Evolutionary conservation across 495 filamentous ascomycete species (phyloP).

Genomic region (Poronia punctata): DNA sequence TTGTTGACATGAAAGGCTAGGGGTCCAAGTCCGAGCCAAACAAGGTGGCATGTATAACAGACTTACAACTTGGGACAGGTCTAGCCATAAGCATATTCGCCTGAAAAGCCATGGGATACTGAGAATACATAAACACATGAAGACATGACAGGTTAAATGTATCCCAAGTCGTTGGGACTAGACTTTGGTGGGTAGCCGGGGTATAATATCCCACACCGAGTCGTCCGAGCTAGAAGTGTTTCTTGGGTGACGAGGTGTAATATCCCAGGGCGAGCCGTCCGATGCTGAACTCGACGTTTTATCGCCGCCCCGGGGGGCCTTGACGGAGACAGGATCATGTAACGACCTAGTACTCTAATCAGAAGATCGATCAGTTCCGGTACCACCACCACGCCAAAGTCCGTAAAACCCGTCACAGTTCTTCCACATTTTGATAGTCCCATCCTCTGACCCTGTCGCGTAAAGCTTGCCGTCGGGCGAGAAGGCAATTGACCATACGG

Average conservation of each 20-base stretch:
- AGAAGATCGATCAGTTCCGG: slow-evolving; percentile 15
- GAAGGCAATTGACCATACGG: slow-evolving; percentile 91
- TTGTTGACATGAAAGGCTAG: too few relatives aligned
- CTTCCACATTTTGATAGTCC: slow-evolving; percentile 87
- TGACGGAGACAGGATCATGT: slow-evolving; percentile 6
- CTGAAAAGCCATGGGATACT: too few relatives aligned
- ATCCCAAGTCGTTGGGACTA: too few relatives aligned
- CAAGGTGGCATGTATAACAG: too few relatives aligned
- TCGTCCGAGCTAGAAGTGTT: background rate
- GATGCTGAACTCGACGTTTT: slow-evolving; percentile 1
- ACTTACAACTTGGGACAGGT: too few relatives aligned
- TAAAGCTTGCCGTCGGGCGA: slow-evolving; percentile 93
- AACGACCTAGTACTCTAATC: slow-evolving; percentile 16
- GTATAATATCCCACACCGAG: background rate
- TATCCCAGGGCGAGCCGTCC: slow-evolving; percentile 2
- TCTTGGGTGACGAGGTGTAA: too few relatives aligned
- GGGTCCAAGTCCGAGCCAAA: too few relatives aligned
- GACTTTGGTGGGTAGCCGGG: too few relatives aligned
- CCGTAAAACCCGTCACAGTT: slow-evolving; percentile 52
- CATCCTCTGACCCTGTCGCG: slow-evolving; percentile 93
- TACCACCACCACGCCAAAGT: slow-evolving; percentile 37
- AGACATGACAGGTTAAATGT: too few relatives aligned
- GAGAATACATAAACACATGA: too few relatives aligned
- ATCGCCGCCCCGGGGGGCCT: slow-evolving; percentile 3
- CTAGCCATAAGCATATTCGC: too few relatives aligned